Base-by-base conservation (phyloP, 345 rosid genomes). In the Gossypioides kirkii region DNA sequence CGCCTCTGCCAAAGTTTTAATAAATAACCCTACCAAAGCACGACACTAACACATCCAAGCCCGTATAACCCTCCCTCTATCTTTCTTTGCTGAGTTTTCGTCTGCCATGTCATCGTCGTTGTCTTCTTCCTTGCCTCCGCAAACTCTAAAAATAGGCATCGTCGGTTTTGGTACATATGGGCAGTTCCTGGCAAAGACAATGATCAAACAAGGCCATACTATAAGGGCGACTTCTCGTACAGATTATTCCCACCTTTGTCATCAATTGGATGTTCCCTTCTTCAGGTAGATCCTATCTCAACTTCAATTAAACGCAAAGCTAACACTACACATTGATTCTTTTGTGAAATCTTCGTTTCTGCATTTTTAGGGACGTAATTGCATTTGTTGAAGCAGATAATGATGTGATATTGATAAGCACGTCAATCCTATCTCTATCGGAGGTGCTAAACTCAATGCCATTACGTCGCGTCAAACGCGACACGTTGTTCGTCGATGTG, bases 121-220 rank as follows among this genome's bases (percentile, higher is more conserved):
- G 5, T 28, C 77, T 45, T 62, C 78, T 41, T 61, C 71, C 62
- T 71, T 68, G 6, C 14, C 74, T 1, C 25, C 82, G 3, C 62
- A 64, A 55, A 16, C 42, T 50, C 83, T 87, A 38, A 85, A 81
- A 68, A 76, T 89, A 25, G 90, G 79, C 36, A 71, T 87, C 2
- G 62, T 89, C 7, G 93, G 90, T 47, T 87, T 87, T 71, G 93
- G 93, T 28, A 66, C 77, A 3, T 89, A 87, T 46, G 87, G 83
- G 8, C 93, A 85, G 74, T 87, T 88, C 66, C 83, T 87, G 16
- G 86, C 88, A 0, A 82, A 65, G 73, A 84, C 87, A 53, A 77
- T 89, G 60, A 67, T 76, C 81, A 77, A 70, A 26, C 90, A 89
- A 66, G 88, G 90, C 69, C 93, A 87, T 63, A 69, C 74, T 22